Evolutionary conservation across 345 rosid species (phyloP), one percentile per base, ranked within the genome.

Genomic region (Durio zibethinus): DNA sequence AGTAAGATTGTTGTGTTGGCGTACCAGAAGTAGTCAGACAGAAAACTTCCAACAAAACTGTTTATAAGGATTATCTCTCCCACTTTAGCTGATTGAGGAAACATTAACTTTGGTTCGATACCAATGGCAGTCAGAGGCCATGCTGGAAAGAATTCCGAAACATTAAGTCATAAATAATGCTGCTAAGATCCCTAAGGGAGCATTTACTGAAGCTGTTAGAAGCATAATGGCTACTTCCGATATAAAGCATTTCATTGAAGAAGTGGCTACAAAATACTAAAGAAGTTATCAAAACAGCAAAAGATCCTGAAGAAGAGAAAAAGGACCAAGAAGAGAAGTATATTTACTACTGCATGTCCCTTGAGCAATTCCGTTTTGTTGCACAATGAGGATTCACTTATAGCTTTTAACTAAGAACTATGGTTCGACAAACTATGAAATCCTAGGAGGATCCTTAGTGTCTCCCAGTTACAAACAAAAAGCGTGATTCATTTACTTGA

Each of bases 81-180:
- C 47, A 78, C 16, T 61, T 74, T 80, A 0, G 78, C 18, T 9
- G 91, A 83, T 5, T 59, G 76, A 21, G 89, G 89, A 35, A 85
- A 69, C 20, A 12, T 47, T 33, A 86, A 85, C 64, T 71, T 72
- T 57, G 88, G 88, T 81, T 88, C 89, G 1, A 88, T 78, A 0
- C 85, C 88, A 40, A 77, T 57, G 2, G 89, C 88, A 4, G 56
- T 83, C 40, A 88, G 75, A 36, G 89, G 91, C 84, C 85, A 86
- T 29, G 61, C 89, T 81, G 83, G 20, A 75, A 42, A 76, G 18
- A 23, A 5, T 31, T 62, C 42, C 31, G 21, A 31, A 61, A 61
- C 65, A 14, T 61, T 14, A 11, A 59, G 38, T 61, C 4, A 15
- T 62, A 29, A n/a, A 62, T 33, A 62, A 61, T 61, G 40, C 11